phyloP scores from a whole-genome alignment of 1,139 yeast genomes.

The Debaryomyces sp. region DNA sequence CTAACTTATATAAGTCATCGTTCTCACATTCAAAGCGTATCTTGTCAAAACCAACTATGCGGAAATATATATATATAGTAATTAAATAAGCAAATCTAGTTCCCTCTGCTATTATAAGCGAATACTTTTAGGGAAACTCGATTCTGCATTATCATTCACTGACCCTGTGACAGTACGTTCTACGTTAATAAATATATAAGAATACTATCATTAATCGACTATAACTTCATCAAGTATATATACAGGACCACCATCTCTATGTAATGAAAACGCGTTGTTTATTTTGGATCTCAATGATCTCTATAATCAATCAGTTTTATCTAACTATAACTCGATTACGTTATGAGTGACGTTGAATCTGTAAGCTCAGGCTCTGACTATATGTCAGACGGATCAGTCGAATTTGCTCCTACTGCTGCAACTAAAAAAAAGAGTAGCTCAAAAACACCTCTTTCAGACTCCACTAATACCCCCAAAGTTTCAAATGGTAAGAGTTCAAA shows the following conservation, averaged over 20 bases:
- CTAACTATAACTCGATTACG: background rate
- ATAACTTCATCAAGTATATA: background rate
- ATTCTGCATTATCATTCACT: background rate
- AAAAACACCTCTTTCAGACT: constrained; percentile 26
- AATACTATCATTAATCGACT: background rate
- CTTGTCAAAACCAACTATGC: background rate
- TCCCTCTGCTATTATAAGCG: background rate
- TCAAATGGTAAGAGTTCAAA: constrained; percentile 14
- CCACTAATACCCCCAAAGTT: constrained; percentile 23
- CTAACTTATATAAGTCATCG: background rate
- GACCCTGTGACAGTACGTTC: background rate
- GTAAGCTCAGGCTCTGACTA: constrained; percentile 19
- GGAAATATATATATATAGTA: background rate
- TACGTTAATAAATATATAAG: background rate
- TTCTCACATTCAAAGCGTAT: background rate
- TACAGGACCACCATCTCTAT: background rate
- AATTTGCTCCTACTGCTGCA: constrained; percentile 16
- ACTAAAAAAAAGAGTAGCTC: constrained; percentile 13
- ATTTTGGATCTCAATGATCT: constrained; percentile 1
- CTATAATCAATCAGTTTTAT: background rate
- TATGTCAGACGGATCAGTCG: constrained; percentile 17
- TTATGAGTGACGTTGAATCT: constrained; percentile 23
- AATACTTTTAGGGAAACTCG: background rate
- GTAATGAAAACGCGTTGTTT: constrained; percentile 5
- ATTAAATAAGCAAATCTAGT: background rate